Evolutionary conservation across 2,329 filamentous ascomycete genomes (phyloP).

Genomic region (Sordariomycetes sp.): DNA sequence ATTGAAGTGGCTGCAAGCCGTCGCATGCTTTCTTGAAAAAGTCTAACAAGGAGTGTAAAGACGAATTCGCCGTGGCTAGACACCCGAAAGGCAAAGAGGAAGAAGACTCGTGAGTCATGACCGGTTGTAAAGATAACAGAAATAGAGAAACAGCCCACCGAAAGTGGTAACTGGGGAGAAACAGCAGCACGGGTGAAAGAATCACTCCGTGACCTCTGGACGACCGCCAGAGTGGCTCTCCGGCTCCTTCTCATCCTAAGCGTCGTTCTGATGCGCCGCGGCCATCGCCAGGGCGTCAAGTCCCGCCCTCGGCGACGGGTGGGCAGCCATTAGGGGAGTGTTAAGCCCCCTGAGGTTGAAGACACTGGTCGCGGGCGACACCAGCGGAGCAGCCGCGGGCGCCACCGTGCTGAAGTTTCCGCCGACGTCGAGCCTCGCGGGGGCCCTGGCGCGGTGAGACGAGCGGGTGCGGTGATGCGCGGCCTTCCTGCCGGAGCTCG

Average conservation of each 20-base stretch:
- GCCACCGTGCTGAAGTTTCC: constrained; percentile 6
- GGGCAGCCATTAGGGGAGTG: constrained; percentile 27
- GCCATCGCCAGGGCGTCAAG: constrained; percentile 45
- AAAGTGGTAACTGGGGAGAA: too few relatives aligned
- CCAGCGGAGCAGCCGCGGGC: constrained; percentile 16
- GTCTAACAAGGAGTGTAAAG: constrained; percentile 4
- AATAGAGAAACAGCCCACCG: not conserved
- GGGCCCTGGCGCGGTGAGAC: not conserved
- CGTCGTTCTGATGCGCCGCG: constrained; percentile 38
- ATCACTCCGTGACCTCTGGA: not conserved
- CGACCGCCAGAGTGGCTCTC: not conserved
- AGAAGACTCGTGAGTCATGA: not conserved
- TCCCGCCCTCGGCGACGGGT: constrained; percentile 28
- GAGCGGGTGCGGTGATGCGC: not conserved
- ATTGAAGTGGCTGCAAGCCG: too few relatives aligned
- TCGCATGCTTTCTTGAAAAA: not conserved
- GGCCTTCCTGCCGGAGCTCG: constrained; percentile 4
- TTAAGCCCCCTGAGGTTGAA: constrained; percentile 39
- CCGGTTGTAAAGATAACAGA: not conserved
- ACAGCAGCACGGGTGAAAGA: too few relatives aligned
- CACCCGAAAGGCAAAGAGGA: not conserved
- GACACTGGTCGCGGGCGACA: constrained; percentile 23
- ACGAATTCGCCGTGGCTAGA: not conserved
- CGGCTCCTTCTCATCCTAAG: not conserved
- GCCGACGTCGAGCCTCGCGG: not conserved